Conservation (phyloP, 179 eudicot species). For the Gypsophila paniculata region DNA sequence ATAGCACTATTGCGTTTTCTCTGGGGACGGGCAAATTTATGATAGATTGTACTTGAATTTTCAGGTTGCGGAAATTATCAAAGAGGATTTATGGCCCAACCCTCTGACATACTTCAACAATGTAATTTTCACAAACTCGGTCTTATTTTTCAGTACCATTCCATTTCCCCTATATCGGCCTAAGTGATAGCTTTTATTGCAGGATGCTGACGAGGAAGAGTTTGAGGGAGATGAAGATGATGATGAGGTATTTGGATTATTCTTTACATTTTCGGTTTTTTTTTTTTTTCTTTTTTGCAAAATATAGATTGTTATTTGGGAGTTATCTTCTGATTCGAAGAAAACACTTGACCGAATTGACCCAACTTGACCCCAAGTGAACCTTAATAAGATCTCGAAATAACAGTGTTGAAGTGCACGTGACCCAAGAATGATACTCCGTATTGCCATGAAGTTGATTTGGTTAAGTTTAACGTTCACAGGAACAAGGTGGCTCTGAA, state of each 20-base stretch:
- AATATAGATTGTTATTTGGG: neutral
- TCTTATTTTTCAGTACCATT: neutral
- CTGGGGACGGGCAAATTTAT: slow-evolving; percentile 10
- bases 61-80: slow-evolving; percentile 92
- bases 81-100: slow-evolving; percentile 94
- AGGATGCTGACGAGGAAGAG: slow-evolving; percentile 79
- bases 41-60: slow-evolving; percentile 19
- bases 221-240: slow-evolving; percentile 65
- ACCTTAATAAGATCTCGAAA: too few species aligned
- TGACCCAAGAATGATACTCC: neutral
- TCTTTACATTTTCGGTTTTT: neutral
- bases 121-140: slow-evolving; percentile 33
- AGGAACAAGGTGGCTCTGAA: slow-evolving; percentile 54
- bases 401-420: too few species aligned
- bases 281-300: too few species aligned
- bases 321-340: too few species aligned
- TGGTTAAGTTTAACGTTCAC: slow-evolving; percentile 15
- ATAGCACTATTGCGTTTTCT: neutral
- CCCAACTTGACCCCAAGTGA: neutral
- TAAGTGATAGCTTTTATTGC: slow-evolving; percentile 17
- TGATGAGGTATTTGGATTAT: slow-evolving; percentile 52
- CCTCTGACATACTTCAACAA: slow-evolving; percentile 79
- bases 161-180: slow-evolving; percentile 1
- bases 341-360: neutral
- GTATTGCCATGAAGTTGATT: neutral